Conservation (phyloP, 495 filamentous ascomycete species). For the Annulohypoxylon bovei region DNA sequence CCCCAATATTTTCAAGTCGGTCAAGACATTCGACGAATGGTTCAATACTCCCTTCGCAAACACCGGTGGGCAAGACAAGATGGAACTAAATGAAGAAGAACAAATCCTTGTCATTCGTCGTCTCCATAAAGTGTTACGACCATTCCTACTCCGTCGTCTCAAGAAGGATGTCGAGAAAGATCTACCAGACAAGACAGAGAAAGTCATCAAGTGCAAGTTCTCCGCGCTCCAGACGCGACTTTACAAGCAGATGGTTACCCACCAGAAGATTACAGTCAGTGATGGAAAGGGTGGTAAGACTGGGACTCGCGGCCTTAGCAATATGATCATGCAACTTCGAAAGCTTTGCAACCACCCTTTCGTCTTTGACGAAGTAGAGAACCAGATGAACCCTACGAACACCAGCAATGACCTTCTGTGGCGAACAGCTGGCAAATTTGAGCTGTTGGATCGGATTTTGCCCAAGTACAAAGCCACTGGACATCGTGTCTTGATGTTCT, state of each 20-base stretch:
- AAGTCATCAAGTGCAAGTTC: conserved; percentile 98
- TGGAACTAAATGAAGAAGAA: conserved; percentile 99
- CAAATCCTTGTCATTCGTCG: conserved; percentile 97
- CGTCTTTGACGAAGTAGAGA: conserved; percentile 96
- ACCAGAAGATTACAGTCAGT: conserved; percentile 92
- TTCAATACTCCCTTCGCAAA: conserved; percentile 99
- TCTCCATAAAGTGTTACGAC: conserved; percentile 95
- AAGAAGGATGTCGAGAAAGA: conserved; percentile 99
- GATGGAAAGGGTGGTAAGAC: conserved; percentile 97
- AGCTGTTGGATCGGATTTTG: conserved; percentile 89
- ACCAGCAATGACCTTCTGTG: conserved; percentile 91
- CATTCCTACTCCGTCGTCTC: conserved; percentile 96
- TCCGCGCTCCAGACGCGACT: conserved; percentile 92
- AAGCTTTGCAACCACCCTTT: conserved; percentile 99
- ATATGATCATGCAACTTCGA: conserved; percentile 99
- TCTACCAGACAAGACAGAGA: conserved; percentile 96
- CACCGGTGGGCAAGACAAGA: conserved; percentile 96
- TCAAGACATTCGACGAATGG: conserved; percentile 99
- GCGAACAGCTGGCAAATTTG: conserved; percentile 97
- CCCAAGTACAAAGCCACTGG: conserved; percentile 90
- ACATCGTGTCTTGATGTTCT: conserved; percentile 98
- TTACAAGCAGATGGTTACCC: conserved; percentile 94
- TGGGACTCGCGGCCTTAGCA: conserved; percentile 93
- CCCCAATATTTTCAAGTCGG: conserved; percentile 98
- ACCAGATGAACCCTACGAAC: conserved; percentile 92